Conservation (phyloP, 2,329 filamentous ascomycete genomes). For the Atkinsonella hypoxylon region DNA sequence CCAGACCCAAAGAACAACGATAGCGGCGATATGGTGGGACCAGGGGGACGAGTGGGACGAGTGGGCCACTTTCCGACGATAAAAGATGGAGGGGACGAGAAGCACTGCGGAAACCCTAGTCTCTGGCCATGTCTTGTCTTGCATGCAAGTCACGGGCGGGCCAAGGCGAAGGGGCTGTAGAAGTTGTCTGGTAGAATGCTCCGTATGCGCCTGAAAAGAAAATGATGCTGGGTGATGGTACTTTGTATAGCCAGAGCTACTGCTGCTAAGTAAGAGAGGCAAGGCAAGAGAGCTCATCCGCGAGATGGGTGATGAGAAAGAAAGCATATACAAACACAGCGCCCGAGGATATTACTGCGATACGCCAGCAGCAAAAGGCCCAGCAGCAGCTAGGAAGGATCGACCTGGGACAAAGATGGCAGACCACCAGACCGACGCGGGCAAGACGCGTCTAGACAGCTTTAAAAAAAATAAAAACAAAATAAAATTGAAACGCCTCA, state of each 20-base stretch:
- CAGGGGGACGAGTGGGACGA: neutral
- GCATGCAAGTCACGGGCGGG: neutral
- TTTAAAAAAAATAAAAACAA: too few species aligned
- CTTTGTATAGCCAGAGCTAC: neutral
- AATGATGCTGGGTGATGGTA: too few species aligned
- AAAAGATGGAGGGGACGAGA: neutral
- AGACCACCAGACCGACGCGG: neutral
- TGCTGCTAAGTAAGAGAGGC: neutral
- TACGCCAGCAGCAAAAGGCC: too few species aligned
- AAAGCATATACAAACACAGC: neutral
- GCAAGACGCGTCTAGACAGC: constrained; percentile 1
- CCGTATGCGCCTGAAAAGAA: too few species aligned
- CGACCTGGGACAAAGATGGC: neutral
- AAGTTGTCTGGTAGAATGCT: too few species aligned
- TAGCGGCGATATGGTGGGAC: constrained; percentile 1
- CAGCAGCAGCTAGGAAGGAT: too few species aligned
- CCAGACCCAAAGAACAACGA: constrained; percentile 2
- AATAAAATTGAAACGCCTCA: neutral
- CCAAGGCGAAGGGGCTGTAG: neutral
- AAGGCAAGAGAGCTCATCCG: too few species aligned
- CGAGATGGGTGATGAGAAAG: neutral
- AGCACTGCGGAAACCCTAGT: neutral
- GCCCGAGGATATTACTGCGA: neutral
- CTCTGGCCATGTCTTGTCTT: neutral
- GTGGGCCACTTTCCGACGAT: constrained; percentile 3